These are phyloP conservation scores for Huntiella savannae DNA, from an alignment of 2,329 filamentous ascomycete species.

Conservation along the genomic window DNA sequence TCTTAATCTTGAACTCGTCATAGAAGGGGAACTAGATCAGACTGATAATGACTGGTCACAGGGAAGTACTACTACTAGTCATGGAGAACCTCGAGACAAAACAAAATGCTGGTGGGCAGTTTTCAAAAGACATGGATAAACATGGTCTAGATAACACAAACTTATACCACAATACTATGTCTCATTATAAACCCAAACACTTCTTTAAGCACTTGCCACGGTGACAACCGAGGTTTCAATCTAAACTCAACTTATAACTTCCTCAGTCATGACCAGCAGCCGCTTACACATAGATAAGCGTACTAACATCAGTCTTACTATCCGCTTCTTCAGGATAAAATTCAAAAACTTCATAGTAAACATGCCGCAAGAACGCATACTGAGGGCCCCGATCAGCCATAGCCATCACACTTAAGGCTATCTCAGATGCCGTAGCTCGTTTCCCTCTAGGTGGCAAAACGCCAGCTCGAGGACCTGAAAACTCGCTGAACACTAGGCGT, in stretches of 20 bases:
- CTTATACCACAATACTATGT: too few species aligned
- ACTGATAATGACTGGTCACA: conserved; percentile 47
- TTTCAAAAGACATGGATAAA: conserved; percentile 20
- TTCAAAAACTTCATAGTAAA: conserved; percentile 71
- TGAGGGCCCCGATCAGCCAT: conserved; percentile 51
- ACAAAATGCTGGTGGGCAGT: conserved; percentile 55
- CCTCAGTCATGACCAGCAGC: too few species aligned
- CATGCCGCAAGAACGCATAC: conserved; percentile 62
- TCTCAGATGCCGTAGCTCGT: conserved; percentile 49
- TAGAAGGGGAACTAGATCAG: conserved; percentile 44
- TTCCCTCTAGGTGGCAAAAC: conserved; percentile 33
- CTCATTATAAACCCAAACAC: too few species aligned
- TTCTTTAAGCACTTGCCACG: too few species aligned
- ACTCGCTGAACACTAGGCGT: conserved; percentile 56
- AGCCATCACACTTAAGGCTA: conserved; percentile 60
- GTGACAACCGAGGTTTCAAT: too few species aligned
- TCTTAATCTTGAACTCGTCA: conserved; percentile 28
- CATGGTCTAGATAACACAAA: too few species aligned
- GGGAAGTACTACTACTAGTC: conserved; percentile 28
- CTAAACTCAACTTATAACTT: too few species aligned
- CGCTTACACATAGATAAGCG: conserved; percentile 26
- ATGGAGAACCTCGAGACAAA: conserved; percentile 14
- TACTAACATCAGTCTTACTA: conserved; percentile 43
- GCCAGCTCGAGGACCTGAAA: conserved; percentile 27
- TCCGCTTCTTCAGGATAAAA: conserved; percentile 65